phyloP scores from a whole-genome alignment of 148 eudicot genomes.

The Rhododendron henanense region DNA sequence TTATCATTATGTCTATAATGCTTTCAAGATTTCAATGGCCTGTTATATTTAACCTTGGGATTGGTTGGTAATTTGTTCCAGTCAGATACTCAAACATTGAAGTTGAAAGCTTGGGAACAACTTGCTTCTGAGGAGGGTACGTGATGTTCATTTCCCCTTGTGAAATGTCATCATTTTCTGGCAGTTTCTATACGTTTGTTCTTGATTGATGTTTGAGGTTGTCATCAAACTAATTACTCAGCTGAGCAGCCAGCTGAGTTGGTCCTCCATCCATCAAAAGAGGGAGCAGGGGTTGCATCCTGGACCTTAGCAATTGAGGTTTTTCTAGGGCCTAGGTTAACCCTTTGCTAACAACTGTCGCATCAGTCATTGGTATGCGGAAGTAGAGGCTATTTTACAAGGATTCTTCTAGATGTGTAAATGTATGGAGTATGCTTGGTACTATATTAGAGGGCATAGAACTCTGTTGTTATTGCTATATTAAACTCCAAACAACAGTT shows the following conservation, averaged over 20 bases:
- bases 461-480: background rate
- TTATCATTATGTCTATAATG: background rate
- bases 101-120: conserved; percentile 83
- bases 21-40: background rate
- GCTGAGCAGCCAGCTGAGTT: background rate
- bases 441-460: background rate
- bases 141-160: background rate
- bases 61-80: conserved; percentile 31
- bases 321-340: background rate
- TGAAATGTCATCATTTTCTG: background rate
- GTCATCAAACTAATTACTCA: background rate
- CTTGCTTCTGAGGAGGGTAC: conserved; percentile 90
- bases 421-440: background rate
- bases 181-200: background rate
- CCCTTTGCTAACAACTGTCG: background rate
- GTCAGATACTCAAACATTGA: conserved; percentile 80
- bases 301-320: background rate
- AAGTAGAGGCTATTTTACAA: background rate
- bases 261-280: background rate
- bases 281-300: background rate
- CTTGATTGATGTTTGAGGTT: background rate
- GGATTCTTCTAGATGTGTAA: background rate
- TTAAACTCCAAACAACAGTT: background rate
- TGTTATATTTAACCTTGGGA: background rate
- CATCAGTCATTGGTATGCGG: background rate